phyloP scores from a whole-genome alignment of 2,329 filamentous ascomycete species.

The Ophiostoma ulmi region DNA sequence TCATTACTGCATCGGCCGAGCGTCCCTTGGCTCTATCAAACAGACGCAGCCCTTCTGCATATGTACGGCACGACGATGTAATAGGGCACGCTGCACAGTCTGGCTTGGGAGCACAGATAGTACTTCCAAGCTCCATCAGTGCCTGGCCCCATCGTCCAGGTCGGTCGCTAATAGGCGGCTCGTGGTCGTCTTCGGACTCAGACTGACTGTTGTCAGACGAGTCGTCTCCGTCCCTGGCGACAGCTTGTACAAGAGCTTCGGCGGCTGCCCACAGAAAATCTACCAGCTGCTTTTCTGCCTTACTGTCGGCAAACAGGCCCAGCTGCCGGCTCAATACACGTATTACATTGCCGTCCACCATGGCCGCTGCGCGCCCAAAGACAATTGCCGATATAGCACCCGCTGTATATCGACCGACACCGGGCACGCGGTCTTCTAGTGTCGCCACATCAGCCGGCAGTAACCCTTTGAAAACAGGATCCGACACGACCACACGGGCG shows the following conservation, averaged over 20 bases:
- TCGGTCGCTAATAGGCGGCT: conserved; percentile 39
- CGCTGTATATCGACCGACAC: conserved; percentile 58
- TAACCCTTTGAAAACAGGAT: conserved; percentile 41
- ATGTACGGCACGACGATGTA: conserved; percentile 47
- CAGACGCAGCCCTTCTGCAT: conserved; percentile 42
- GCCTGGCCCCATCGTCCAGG: conserved; percentile 61
- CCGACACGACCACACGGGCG: conserved; percentile 46
- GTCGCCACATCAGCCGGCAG: conserved; percentile 45
- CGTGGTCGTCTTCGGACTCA: conserved; percentile 16
- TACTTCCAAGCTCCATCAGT: conserved; percentile 61
- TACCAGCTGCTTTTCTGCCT: conserved; percentile 48
- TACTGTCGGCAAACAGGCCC: conserved; percentile 52
- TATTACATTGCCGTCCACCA: conserved; percentile 61
- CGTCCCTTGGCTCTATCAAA: not conserved
- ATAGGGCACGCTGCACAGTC: conserved; percentile 51
- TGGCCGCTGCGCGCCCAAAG: conserved; percentile 53
- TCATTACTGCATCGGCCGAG: too few relatives aligned
- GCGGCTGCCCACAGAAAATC: conserved; percentile 57
- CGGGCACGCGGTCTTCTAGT: conserved; percentile 50
- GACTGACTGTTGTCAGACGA: conserved; percentile 12
- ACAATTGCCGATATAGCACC: conserved; percentile 60
- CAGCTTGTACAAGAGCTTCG: conserved; percentile 48
- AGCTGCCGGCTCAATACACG: conserved; percentile 57
- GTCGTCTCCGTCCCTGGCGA: conserved; percentile 39
- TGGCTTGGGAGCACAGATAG: conserved; percentile 55